Percentiles rank a stretch among this genome's conserved stretches.
Evolutionary conservation across 805 yeast genomes (phyloP).

Genomic region (Hagleromyces aurorensis): DNA sequence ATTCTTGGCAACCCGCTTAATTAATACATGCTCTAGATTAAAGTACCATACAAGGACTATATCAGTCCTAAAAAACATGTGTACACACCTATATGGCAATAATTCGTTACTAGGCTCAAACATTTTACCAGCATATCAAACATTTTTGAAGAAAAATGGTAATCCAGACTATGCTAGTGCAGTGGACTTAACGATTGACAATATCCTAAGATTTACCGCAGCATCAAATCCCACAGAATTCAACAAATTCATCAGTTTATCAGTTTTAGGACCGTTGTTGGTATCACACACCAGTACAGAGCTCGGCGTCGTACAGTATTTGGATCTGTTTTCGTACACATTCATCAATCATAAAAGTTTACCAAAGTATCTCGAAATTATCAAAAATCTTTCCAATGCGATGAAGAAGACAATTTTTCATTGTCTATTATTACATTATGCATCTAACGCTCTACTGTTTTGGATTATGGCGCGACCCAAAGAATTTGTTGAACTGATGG

Average conservation of each 20-base stretch:
- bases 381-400: slow-evolving; percentile 32
- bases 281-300: slow-evolving; percentile 33
- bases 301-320: slow-evolving; percentile 25
- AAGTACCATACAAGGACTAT: slow-evolving; percentile 30
- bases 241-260: slow-evolving; percentile 24
- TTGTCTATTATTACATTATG: slow-evolving; percentile 37
- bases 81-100: slow-evolving; percentile 12
- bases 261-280: slow-evolving; percentile 17
- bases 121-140: slow-evolving; percentile 17
- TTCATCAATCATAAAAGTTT: slow-evolving; percentile 35
- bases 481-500: slow-evolving; percentile 32
- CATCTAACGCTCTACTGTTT: slow-evolving; percentile 38
- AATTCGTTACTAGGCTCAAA: slow-evolving; percentile 6
- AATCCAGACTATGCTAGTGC: slow-evolving; percentile 8
- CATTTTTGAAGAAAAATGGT: slow-evolving; percentile 10
- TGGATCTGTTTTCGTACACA: slow-evolving; percentile 40
- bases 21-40: slow-evolving; percentile 25
- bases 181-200: slow-evolving; percentile 16
- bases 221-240: slow-evolving; percentile 43
- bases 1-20: slow-evolving; percentile 22
- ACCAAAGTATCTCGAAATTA: slow-evolving; percentile 33
- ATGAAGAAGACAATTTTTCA: slow-evolving; percentile 40
- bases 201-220: slow-evolving; percentile 39
- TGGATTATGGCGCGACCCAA: slow-evolving; percentile 46
- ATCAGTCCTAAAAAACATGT: slow-evolving; percentile 29